These are phyloP conservation scores for Fusarium nygamai DNA, from an alignment of 2,329 filamentous ascomycete species.

Conservation along the genomic window DNA sequence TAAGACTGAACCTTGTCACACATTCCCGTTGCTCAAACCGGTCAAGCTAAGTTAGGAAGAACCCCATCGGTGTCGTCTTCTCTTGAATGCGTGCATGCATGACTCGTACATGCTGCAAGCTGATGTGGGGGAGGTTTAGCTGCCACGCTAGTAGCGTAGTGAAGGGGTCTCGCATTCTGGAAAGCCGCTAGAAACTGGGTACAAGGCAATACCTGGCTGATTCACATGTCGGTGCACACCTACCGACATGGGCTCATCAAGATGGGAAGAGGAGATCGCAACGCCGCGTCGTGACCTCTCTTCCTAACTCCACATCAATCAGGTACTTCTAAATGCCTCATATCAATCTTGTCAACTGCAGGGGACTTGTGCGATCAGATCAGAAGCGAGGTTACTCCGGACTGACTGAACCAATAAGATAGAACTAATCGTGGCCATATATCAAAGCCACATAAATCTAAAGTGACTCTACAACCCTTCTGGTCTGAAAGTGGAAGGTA, in stretches of 20 bases:
- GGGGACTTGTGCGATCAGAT: fast-evolving
- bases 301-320: not conserved
- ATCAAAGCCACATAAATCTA: not conserved
- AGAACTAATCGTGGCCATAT: fast-evolving
- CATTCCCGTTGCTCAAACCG: not conserved
- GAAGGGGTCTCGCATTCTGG: not conserved
- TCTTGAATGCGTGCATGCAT: not conserved
- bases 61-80: not conserved
- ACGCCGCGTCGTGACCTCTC: not conserved
- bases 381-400: not conserved
- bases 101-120: not conserved
- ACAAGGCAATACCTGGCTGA: not conserved
- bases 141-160: not conserved
- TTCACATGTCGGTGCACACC: not conserved
- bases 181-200: not conserved
- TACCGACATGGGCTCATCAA: not conserved
- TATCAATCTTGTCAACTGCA: not conserved
- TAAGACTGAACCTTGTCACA: not conserved
- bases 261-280: not conserved
- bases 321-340: not conserved
- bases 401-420: not conserved
- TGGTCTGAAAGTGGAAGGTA: not conserved
- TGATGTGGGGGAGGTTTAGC: not conserved
- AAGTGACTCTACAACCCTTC: not conserved
- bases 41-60: not conserved